phyloP scores from a whole-genome alignment of 164 flowering plant species.

The Nymphaea colorata region DNA sequence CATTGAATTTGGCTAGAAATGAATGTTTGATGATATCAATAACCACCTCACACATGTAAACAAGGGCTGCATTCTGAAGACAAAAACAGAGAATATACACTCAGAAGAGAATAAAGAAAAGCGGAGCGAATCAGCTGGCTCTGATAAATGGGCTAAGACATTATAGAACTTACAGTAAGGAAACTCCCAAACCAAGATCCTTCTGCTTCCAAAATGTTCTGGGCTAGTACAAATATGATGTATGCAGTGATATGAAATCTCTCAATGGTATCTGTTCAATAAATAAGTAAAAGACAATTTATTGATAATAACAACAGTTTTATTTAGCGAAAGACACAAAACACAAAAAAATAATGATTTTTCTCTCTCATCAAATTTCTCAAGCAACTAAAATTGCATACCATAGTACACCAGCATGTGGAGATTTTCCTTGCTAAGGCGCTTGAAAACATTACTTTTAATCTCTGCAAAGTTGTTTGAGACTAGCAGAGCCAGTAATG shows the following conservation, averaged over 20 bases:
- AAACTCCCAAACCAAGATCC: slow-evolving; percentile 91
- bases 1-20: slow-evolving; percentile 92
- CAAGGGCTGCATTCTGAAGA: slow-evolving; percentile 73
- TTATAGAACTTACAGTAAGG: slow-evolving; percentile 44
- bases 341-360: too few species aligned
- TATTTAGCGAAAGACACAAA: too few species aligned
- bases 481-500: slow-evolving; percentile 80
- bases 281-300: neutral
- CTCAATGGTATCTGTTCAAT: slow-evolving; percentile 79
- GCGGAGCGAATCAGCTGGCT: neutral
- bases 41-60: slow-evolving; percentile 64
- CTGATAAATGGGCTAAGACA: neutral
- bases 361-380: too few species aligned
- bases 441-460: slow-evolving; percentile 93
- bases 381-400: slow-evolving; percentile 19
- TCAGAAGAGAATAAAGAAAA: neutral
- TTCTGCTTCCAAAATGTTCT: slow-evolving; percentile 93
- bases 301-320: neutral
- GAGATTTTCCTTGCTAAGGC: slow-evolving; percentile 85
- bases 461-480: slow-evolving; percentile 96
- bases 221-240: slow-evolving; percentile 80
- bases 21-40: slow-evolving; percentile 93
- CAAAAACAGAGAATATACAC: neutral
- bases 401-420: slow-evolving; percentile 76
- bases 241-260: slow-evolving; percentile 92